These are phyloP conservation scores for Acanthamoeba polyphaga DNA, from an alignment of 208 protist species.

Conservation along the genomic window DNA sequence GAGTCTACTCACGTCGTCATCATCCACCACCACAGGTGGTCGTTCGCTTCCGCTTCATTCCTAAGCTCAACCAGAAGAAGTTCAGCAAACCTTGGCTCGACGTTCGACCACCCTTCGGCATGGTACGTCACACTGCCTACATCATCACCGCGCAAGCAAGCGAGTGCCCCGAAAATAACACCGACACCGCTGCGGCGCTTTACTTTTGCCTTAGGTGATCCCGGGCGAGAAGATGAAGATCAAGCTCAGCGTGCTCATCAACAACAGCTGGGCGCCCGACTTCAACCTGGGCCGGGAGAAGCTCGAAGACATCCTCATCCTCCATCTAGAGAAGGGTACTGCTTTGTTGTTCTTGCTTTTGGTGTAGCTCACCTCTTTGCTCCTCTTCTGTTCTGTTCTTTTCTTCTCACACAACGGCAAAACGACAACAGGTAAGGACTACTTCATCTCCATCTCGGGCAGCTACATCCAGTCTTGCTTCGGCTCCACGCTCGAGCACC, in stretches of 20 bases:
- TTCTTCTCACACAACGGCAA: neutral
- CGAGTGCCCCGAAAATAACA: too few relatives aligned
- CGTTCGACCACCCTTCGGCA: slow-evolving; percentile 80
- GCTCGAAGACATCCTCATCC: slow-evolving; percentile 88
- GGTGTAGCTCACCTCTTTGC: too few relatives aligned
- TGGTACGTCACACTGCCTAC: neutral
- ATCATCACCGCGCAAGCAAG: neutral
- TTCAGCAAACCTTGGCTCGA: slow-evolving; percentile 86
- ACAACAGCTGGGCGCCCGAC: slow-evolving; percentile 70
- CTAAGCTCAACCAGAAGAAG: slow-evolving; percentile 81
- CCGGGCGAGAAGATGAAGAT: slow-evolving; percentile 83
- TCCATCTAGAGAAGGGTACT: slow-evolving; percentile 88
- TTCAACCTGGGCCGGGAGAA: slow-evolving; percentile 82
- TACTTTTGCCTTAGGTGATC: neutral
- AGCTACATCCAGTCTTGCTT: slow-evolving; percentile 84
- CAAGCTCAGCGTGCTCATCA: slow-evolving; percentile 80
- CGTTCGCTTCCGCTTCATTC: slow-evolving; percentile 87
- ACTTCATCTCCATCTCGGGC: slow-evolving; percentile 82
- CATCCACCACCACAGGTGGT: slow-evolving; percentile 38
- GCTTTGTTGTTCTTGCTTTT: neutral
- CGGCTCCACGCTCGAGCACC: slow-evolving; percentile 81
- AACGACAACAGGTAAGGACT: slow-evolving; percentile 72
- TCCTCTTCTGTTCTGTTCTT: neutral
- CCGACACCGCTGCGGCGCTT: too few relatives aligned
- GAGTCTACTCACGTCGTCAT: neutral